Conservation (phyloP, 2,329 filamentous ascomycete genomes). For the Trichoderma koningiopsis region DNA sequence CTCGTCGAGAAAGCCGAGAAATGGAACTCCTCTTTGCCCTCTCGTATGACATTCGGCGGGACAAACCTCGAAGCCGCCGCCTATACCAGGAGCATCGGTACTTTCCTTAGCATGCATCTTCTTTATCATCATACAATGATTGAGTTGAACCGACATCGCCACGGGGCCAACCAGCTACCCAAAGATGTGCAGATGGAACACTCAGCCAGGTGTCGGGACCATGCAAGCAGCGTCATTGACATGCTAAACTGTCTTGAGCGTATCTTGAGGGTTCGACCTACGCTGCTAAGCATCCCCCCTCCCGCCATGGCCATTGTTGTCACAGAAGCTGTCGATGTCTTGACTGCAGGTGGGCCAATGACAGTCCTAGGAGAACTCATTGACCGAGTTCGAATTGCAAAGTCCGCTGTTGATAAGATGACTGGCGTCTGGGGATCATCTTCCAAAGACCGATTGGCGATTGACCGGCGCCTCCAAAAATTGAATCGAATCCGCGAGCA, state of each 20-base stretch:
- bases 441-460: conserved; percentile 50
- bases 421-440: conserved; percentile 62
- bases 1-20: conserved; percentile 54
- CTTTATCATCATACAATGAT: conserved; percentile 67
- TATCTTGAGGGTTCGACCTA: conserved; percentile 38
- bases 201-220: conserved; percentile 51
- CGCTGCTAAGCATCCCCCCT: conserved; percentile 49
- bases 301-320: conserved; percentile 65
- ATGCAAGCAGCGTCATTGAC: conserved; percentile 55
- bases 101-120: conserved; percentile 65
- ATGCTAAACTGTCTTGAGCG: conserved; percentile 48
- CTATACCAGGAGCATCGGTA: conserved; percentile 55
- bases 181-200: conserved; percentile 47
- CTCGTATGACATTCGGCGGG: conserved; percentile 54
- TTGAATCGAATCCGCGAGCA: conserved; percentile 41
- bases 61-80: conserved; percentile 61
- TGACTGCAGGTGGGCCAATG: conserved; percentile 61
- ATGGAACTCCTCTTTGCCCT: conserved; percentile 62
- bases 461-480: conserved; percentile 44
- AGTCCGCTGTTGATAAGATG: conserved; percentile 58
- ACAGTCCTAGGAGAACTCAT: conserved; percentile 55
- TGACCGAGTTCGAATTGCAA: conserved; percentile 54
- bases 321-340: conserved; percentile 65
- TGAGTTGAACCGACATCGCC: conserved; percentile 64
- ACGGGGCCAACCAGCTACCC: conserved; percentile 43